Evolutionary conservation across 768 basidiomycete species (phyloP), one percentile per base, ranked within the genome.

Genomic region (Clavaria fumosa): DNA sequence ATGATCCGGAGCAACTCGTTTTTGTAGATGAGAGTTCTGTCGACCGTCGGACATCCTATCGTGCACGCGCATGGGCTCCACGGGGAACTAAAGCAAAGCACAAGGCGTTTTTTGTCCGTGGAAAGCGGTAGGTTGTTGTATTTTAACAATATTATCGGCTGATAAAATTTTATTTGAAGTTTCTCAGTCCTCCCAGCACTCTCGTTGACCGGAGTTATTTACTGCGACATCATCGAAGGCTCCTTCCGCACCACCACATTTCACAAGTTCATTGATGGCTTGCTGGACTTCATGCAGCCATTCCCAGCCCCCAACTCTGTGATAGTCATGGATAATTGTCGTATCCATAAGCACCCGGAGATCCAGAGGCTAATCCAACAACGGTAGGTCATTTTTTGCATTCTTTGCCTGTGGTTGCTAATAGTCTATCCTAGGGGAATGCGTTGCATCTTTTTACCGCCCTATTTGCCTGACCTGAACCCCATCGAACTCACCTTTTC

Each of bases 251-350:
- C 33, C 9, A 19, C 23, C 14, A 19, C 26, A 15, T 40, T 40
- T 33, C 23, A 40, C 11, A 19, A 35, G 33, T 43, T 40, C 17
- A 35, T 40, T 26, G 17, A 47, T 14, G 14, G 33, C 12, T 20
- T 34, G 12, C 19, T 34, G 33, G 33, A 34, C 33, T 19, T 12
- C 11, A 34, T 34, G 33, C 33, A 57, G 17, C 56, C 53, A 1
- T 63, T 39, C 31, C 61, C 58, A 2, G 47, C 27, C 0, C 45
- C 44, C 1, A 57, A 60, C 17, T 60, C 53, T 1, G 58, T 63
- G 2, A 39, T 64, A 21, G 49, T 63, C 1, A 59, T 64, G 54
- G 61, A 63, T 41, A 63, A 61, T 44, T 52, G 52, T 11, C 15
- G 34, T 2, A 60, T 63, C 22, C 59, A 65, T 37, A 53, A 62